A percentile compares a stretch with the other conserved stretches of the same genome.
Conservation (phyloP, 73 alveolate genomes). For the Paramecium pentaurelia region DNA sequence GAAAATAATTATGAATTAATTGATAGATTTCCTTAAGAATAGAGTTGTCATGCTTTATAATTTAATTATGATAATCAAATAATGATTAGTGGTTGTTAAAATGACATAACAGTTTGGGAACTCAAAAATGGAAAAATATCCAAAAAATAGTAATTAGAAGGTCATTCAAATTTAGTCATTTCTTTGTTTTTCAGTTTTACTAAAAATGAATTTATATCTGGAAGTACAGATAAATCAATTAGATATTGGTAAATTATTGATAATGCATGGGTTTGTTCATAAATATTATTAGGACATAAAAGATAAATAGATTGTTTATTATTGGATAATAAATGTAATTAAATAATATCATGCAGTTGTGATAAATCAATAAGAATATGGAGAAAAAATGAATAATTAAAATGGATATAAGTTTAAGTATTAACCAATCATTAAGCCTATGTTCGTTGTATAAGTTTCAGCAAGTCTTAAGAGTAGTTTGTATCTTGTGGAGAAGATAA, state of each 20-base stretch:
- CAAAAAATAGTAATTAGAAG: background rate
- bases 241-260: background rate
- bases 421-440: background rate
- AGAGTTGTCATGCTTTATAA: background rate
- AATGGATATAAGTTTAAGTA: background rate
- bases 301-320: background rate
- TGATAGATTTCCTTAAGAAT: background rate
- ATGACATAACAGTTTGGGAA: background rate
- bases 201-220: background rate
- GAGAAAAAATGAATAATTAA: background rate
- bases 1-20: background rate
- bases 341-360: background rate
- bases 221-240: background rate
- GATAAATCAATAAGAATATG: background rate
- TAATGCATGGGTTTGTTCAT: background rate
- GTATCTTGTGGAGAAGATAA: conserved; percentile 2
- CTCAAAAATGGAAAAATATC: background rate
- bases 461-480: background rate
- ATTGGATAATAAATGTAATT: background rate
- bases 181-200: background rate
- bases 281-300: background rate
- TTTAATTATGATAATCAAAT: background rate
- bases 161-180: background rate
- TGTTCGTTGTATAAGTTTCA: background rate
- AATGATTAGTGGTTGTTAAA: background rate